Conservation (phyloP, 139 green algal genomes). For the Chlamydomonas sp. region DNA sequence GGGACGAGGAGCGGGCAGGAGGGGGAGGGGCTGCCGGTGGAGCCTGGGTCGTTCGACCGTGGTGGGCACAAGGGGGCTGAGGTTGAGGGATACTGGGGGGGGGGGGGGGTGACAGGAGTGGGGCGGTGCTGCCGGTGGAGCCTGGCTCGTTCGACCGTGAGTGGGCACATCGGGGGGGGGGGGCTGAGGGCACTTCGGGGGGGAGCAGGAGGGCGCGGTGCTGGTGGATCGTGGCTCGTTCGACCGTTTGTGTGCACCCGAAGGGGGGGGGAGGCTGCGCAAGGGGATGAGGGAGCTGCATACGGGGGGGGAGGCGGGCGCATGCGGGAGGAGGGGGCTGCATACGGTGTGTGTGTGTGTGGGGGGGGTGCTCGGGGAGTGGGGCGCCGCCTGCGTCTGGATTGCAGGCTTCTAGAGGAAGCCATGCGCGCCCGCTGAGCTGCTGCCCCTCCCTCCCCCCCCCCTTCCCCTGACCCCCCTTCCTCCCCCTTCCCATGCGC, state of each 20-base stretch:
- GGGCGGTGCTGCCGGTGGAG: constrained; percentile 1
- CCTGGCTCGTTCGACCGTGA: constrained; percentile 2
- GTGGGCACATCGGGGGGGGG: background rate
- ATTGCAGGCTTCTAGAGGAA: background rate
- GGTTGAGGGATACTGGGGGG: background rate
- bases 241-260: too few species aligned
- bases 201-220: too few species aligned
- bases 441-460: background rate
- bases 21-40: too few species aligned
- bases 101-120: background rate
- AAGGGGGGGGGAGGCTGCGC: background rate
- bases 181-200: background rate
- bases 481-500: background rate
- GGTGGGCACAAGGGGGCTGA: too few species aligned
- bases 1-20: background rate
- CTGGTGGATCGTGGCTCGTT: too few species aligned
- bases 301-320: background rate
- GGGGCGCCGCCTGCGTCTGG: background rate
- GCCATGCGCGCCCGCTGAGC: background rate
- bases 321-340: too few species aligned
- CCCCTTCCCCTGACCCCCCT: background rate
- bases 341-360: background rate
- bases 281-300: background rate
- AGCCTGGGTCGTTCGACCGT: too few species aligned
- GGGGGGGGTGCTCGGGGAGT: background rate